Evolutionary conservation across 345 rosid genomes (phyloP).

Genomic region (Excoecaria cochinchinensis): DNA sequence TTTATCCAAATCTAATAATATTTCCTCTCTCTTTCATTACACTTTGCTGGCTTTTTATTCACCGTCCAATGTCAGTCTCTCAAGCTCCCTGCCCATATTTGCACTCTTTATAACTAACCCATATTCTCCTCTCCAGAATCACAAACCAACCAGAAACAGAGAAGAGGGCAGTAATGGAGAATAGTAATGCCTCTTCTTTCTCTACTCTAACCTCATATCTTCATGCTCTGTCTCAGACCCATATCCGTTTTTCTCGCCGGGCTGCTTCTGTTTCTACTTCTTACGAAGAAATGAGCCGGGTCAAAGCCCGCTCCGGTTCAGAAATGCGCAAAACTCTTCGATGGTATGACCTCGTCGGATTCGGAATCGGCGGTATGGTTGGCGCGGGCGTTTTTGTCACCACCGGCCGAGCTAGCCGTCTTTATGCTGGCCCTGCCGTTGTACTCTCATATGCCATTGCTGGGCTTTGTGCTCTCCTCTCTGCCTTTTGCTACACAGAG

Average conservation of each 20-base stretch:
- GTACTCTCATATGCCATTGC: conserved; percentile 90
- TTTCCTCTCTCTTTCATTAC: background rate
- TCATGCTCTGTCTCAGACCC: conserved; percentile 61
- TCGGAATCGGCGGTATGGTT: conserved; percentile 96
- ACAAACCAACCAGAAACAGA: background rate
- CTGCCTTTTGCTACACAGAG: conserved; percentile 96
- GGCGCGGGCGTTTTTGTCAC: conserved; percentile 94
- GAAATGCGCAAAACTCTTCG: conserved; percentile 71
- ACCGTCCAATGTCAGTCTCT: conserved; percentile 13
- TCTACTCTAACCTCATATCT: conserved; percentile 55
- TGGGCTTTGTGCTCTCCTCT: conserved; percentile 92
- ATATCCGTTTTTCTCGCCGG: conserved; percentile 64
- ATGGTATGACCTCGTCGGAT: conserved; percentile 79
- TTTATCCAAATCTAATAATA: conserved; percentile 4
- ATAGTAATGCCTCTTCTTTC: conserved; percentile 49
- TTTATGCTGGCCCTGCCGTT: conserved; percentile 73
- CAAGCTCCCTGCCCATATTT: background rate
- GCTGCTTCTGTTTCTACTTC: conserved; percentile 70
- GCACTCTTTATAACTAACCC: background rate
- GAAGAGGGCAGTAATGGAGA: conserved; percentile 30
- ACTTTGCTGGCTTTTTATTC: background rate
- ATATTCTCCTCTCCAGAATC: background rate
- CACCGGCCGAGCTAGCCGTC: conserved; percentile 62
- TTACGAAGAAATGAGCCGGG: conserved; percentile 62
- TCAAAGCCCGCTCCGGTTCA: conserved; percentile 56